Base-by-base conservation (phyloP, 306 rosid species). In the Inga leiocalycina region DNA sequence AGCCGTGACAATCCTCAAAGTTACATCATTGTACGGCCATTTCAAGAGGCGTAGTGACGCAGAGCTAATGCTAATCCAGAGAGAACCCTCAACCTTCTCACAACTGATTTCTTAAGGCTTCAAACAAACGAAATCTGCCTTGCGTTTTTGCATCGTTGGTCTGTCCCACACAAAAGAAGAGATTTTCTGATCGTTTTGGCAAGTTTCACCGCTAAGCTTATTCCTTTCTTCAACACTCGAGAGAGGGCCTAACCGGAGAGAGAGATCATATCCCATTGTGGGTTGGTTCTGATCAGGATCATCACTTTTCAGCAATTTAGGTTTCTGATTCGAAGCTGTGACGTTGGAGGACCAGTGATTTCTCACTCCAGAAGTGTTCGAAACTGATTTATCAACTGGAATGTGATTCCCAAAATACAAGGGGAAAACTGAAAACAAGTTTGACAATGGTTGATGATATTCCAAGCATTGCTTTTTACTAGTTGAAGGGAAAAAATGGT, bases 381-480 rank as follows among this genome's bases (percentile, higher is more conserved):
- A 84, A 66, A 59, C 77, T 19, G 86, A 78, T 48, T 79, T 68
- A 65, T 80, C 67, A 27, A 79, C 54, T 77, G 62, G 87, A 54
- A 69, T 49, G 66, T 41, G 35, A 16, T 69, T 87, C 37, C 84
- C 91, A 70, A 86, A 80, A 88, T 80, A 85, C 41, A 91, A 35
- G 61, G 94, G 97, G 84, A 85, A 90, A 24, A 88, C 80, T 8
- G 89, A 71, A 75, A 65, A 30, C 71, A 79, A 75, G n/a, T 76
- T 84, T 20, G 88, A 4, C 5, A 85, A 80, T 1, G 74, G 79
- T 73, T 32, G 75, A 71, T 68, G 75, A 71, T 68, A 85, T 71
- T 84, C 82, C 83, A 84, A 79, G 78, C 82, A 48, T 68, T 85
- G 83, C 15, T 80, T 86, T 75, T 74, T 75, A 79, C 81, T 68